These are phyloP conservation scores for Chlamydomonas incerta DNA, from an alignment of 139 green algal genomes.

Conservation along the genomic window DNA sequence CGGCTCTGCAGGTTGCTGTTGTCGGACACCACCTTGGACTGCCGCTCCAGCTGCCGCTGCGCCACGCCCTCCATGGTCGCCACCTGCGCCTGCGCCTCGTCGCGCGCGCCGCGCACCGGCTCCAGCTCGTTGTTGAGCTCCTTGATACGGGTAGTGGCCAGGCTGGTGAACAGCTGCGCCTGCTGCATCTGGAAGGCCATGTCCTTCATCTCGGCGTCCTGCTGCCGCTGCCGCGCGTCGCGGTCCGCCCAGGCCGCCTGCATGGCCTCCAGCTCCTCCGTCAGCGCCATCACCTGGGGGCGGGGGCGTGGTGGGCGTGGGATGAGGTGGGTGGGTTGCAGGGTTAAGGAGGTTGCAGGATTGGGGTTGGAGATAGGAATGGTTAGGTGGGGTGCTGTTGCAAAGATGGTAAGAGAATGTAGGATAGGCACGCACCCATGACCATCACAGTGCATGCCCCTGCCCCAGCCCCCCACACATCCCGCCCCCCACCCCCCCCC, in stretches of 20 bases:
- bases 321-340: too few species aligned
- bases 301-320: neutral
- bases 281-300: slow-evolving; percentile 31
- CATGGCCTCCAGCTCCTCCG: slow-evolving; percentile 55
- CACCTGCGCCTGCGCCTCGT: slow-evolving; percentile 17
- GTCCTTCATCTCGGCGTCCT: slow-evolving; percentile 50
- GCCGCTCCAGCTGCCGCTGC: slow-evolving; percentile 37
- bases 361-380: too few species aligned
- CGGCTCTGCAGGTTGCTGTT: slow-evolving; percentile 20
- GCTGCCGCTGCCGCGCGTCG: slow-evolving; percentile 47
- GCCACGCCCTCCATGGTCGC: slow-evolving; percentile 32
- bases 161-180: slow-evolving; percentile 39
- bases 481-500: neutral
- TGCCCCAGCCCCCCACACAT: too few species aligned
- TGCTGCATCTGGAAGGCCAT: slow-evolving; percentile 45
- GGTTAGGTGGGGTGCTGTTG: too few species aligned
- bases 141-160: neutral
- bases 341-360: too few species aligned
- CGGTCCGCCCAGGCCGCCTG: slow-evolving; percentile 52
- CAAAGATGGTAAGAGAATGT: too few species aligned
- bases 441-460: too few species aligned
- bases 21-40: slow-evolving; percentile 23
- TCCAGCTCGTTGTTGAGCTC: slow-evolving; percentile 53
- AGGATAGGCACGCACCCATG: too few species aligned
- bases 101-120: slow-evolving; percentile 12